A percentile compares a stretch with the other conserved stretches of the same genome.
Conservation (phyloP, 768 basidiomycete species). For the Xerocomellus chrysenteron region DNA sequence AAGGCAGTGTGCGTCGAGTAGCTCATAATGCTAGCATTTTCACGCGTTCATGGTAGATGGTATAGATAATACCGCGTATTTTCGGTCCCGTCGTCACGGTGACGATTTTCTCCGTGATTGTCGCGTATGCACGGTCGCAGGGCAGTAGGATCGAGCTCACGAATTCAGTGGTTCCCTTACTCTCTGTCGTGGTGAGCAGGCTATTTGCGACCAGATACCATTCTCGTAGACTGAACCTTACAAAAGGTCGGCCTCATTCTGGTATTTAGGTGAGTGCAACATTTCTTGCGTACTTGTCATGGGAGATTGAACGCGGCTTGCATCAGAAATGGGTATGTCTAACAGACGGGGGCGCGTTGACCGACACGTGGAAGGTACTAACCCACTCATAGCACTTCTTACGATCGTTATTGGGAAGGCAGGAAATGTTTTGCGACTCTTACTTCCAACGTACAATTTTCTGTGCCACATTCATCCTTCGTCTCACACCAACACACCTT, state of each 20-base stretch:
- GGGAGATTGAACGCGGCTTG: not conserved
- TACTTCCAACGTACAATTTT: conserved; percentile 52
- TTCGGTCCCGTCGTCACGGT: conserved; percentile 83
- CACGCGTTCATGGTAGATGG: conserved; percentile 5
- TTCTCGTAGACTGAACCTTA: conserved; percentile 2
- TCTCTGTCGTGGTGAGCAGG: conserved; percentile 83
- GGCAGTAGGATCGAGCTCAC: conserved; percentile 65
- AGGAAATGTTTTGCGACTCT: conserved; percentile 78
- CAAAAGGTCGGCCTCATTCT: conserved; percentile 81
- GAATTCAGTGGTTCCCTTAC: conserved; percentile 82
- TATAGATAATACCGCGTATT: conserved; percentile 67
- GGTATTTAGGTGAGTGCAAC: conserved; percentile 66
- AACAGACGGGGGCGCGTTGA: not conserved
- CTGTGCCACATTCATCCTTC: not conserved
- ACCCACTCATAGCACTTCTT: conserved; percentile 59
- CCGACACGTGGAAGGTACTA: not conserved
- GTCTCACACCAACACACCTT: not conserved
- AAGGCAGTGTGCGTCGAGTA: conserved; percentile 66
- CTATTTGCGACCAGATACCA: not conserved
- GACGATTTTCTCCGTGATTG: conserved; percentile 64
- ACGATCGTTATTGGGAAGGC: conserved; percentile 88
- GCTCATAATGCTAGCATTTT: not conserved
- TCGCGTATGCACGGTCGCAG: conserved; percentile 57
- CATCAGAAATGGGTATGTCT: conserved; percentile 61
- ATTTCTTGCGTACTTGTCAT: not conserved